Percentiles rank a stretch among this genome's conserved stretches.
Conservation (phyloP, 2,329 filamentous ascomycete species). For the Didymella pinodella region DNA sequence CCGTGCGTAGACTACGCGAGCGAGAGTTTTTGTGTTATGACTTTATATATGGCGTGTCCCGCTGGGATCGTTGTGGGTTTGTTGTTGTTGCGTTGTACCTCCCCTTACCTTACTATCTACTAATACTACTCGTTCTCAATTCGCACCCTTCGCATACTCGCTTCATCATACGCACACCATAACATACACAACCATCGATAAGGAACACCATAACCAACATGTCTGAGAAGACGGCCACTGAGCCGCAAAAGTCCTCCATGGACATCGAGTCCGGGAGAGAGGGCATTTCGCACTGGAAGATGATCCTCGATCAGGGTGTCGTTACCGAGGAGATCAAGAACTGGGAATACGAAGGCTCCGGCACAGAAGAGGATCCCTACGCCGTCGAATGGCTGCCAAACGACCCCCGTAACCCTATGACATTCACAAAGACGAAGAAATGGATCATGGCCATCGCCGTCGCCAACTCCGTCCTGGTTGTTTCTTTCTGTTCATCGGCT, state of each 20-base stretch:
- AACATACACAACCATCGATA: slow-evolving; percentile 7
- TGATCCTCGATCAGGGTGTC: slow-evolving; percentile 49
- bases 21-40: slow-evolving; percentile 7
- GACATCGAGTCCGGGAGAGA: slow-evolving; percentile 48
- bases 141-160: slow-evolving; percentile 5
- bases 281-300: slow-evolving; percentile 47
- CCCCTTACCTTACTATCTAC: slow-evolving; percentile 13
- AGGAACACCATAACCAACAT: slow-evolving; percentile 16
- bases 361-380: slow-evolving; percentile 56
- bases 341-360: slow-evolving; percentile 53
- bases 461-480: slow-evolving; percentile 54
- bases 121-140: slow-evolving; percentile 3
- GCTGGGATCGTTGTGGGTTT: slow-evolving; percentile 11
- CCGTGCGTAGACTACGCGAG: slow-evolving; percentile 3
- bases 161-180: background rate
- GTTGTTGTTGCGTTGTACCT: slow-evolving; percentile 10
- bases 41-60: slow-evolving; percentile 26
- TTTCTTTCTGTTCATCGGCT: slow-evolving; percentile 55
- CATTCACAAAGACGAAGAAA: slow-evolving; percentile 51
- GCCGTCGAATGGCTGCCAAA: slow-evolving; percentile 58
- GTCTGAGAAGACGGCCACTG: slow-evolving; percentile 30
- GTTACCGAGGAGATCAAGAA: slow-evolving; percentile 50
- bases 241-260: slow-evolving; percentile 23
- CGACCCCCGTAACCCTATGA: slow-evolving; percentile 57
- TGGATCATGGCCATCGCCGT: slow-evolving; percentile 53